Evolutionary conservation across 768 basidiomycete genomes (phyloP), one percentile per base, ranked within the genome.

Genomic region (Russula virescens): DNA sequence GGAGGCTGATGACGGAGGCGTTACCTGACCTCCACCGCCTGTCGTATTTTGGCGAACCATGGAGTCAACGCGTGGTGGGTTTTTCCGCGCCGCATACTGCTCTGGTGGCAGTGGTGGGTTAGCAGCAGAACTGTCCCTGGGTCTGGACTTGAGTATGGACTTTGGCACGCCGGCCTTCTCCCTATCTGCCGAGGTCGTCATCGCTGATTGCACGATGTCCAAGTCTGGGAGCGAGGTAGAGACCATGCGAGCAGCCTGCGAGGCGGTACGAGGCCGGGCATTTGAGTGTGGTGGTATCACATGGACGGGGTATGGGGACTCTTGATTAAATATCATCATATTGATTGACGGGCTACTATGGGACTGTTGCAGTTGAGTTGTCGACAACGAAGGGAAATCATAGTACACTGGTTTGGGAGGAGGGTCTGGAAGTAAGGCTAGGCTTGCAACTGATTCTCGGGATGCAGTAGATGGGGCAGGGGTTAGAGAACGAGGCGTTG

Each of bases 121-220:
- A 68, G 82, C 88, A 9, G 84, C 82, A 7, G 87, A 85, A 57
- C 86, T 80, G 28, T 85, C 82, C 13, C 81, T 78, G 70, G 83
- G 86, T 81, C 81, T 83, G 11, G 78, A 76, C 71, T 89, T 88
- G 66, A 89, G 72, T 62, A 90, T 89, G 13, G 88, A 90, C 75
- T 88, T 89, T 47, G 85, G 82, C 53, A 76, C 76, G 26, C 73
- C 76, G 10, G 73, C 69, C 68, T 78, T 82, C 66, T 82, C 79
- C 66, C 74, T 75, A 31, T 78, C 77, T 53, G 58, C 16, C 16
- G 76, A 75, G n/a, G 72, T 68, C 45, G 71, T 64, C 14, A 65
- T 31, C 31, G 31, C 8, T 31, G 3, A 8, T 31, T 5, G 63
- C 7, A 54, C 42, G 19, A 66, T 55, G 23, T 68, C 63, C 0